phyloP scores from a whole-genome alignment of 192 early-diverging fungal genomes.

The Helicostylum pulchrum region DNA sequence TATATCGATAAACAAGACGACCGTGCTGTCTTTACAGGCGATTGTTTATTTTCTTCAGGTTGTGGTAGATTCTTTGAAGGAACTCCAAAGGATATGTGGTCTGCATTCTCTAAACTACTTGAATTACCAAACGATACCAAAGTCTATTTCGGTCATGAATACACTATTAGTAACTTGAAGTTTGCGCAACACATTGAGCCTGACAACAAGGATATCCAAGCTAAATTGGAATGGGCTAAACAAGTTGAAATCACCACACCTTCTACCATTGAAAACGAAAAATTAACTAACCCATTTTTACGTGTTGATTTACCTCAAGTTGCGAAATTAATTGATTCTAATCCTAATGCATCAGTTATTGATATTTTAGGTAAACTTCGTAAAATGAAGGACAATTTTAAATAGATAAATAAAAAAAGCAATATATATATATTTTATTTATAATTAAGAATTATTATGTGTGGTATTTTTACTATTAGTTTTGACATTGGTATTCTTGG shows the following conservation, averaged over 20 bases:
- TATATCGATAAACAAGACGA: constrained; percentile 28
- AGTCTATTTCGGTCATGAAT: constrained; percentile 94
- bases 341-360: constrained; percentile 3
- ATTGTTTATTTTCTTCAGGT: constrained; percentile 46
- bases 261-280: constrained; percentile 30
- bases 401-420: constrained; percentile 20
- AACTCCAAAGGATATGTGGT: constrained; percentile 78
- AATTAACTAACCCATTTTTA: constrained; percentile 36
- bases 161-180: constrained; percentile 66
- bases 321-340: neutral
- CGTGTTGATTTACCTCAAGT: constrained; percentile 14
- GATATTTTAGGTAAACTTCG: constrained; percentile 31
- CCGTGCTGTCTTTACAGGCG: constrained; percentile 34
- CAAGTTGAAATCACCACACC: constrained; percentile 44
- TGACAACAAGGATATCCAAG: constrained; percentile 25
- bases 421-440: neutral
- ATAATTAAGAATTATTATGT: too few species aligned
- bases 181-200: constrained; percentile 34
- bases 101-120: constrained; percentile 67
- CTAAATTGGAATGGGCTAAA: constrained; percentile 26
- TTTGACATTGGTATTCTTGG: neutral
- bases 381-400: constrained; percentile 34
- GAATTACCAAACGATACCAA: constrained; percentile 73
- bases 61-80: constrained; percentile 97
- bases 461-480: too few species aligned